phyloP scores from a whole-genome alignment of 768 basidiomycete genomes.

The Lactifluus volemus region DNA sequence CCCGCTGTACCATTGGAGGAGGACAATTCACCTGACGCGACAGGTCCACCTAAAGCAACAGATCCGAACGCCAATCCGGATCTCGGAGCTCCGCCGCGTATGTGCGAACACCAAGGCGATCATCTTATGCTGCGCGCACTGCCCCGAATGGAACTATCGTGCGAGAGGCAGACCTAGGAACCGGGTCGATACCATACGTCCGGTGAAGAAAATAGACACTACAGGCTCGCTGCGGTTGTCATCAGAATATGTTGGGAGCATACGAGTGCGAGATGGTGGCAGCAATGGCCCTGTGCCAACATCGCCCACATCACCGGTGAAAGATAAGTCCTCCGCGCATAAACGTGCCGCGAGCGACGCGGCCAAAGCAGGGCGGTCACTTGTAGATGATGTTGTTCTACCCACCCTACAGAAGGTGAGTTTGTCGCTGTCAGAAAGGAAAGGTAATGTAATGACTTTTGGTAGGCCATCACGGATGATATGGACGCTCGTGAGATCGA shows the following conservation, averaged over 20 bases:
- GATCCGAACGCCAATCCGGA: slow-evolving; percentile 24
- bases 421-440: slow-evolving; percentile 30
- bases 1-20: slow-evolving; percentile 34
- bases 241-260: slow-evolving; percentile 71
- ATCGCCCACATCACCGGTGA: slow-evolving; percentile 41
- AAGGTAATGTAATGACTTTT: background rate
- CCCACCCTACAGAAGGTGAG: slow-evolving; percentile 66
- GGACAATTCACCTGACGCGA: slow-evolving; percentile 33
- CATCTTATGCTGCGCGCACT: slow-evolving; percentile 73
- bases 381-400: slow-evolving; percentile 80
- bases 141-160: slow-evolving; percentile 67
- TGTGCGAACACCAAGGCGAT: slow-evolving; percentile 51
- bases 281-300: slow-evolving; percentile 27
- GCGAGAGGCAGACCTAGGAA: slow-evolving; percentile 77
- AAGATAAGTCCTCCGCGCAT: slow-evolving; percentile 31
- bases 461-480: slow-evolving; percentile 65
- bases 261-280: slow-evolving; percentile 37
- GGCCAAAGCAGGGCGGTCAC: slow-evolving; percentile 51
- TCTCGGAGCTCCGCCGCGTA: slow-evolving; percentile 64
- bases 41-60: slow-evolving; percentile 28
- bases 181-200: slow-evolving; percentile 85
- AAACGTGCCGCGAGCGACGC: slow-evolving; percentile 47
- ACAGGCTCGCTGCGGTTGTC: slow-evolving; percentile 68
- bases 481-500: slow-evolving; percentile 87
- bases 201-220: slow-evolving; percentile 86